Evolutionary conservation across 2,329 filamentous ascomycete genomes (phyloP).

Genomic region (Pestalotiopsis sp.): DNA sequence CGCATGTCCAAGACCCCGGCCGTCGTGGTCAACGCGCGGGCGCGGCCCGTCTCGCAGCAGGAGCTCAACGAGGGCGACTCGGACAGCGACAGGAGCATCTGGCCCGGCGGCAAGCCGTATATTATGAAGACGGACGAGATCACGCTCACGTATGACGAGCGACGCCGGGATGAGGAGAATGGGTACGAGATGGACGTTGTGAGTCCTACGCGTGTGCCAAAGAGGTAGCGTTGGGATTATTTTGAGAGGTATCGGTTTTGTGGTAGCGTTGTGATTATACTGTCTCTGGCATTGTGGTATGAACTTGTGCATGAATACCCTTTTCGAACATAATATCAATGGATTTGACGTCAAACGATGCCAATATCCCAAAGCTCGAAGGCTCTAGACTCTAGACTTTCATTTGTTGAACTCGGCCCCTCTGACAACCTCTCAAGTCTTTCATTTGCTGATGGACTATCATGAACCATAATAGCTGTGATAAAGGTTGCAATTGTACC

Average conservation of each 20-base stretch:
- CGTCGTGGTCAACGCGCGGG: background rate
- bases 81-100: conserved; percentile 2
- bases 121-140: conserved; percentile 4
- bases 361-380: too few species aligned
- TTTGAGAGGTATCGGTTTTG: background rate
- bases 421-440: background rate
- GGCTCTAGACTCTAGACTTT: too few species aligned
- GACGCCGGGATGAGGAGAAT: background rate
- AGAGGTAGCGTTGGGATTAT: background rate
- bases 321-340: background rate
- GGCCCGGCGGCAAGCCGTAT: background rate
- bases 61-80: background rate
- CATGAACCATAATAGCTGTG: background rate
- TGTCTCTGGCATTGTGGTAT: background rate
- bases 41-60: background rate
- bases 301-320: background rate
- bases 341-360: background rate
- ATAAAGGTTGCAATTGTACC: background rate
- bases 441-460: background rate
- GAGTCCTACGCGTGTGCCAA: background rate
- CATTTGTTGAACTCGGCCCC: too few species aligned
- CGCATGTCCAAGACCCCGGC: conserved; percentile 5
- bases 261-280: background rate
- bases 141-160: background rate
- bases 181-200: background rate